Conservation (phyloP, 805 yeast species). For the Ogataea parapolymorpha region DNA sequence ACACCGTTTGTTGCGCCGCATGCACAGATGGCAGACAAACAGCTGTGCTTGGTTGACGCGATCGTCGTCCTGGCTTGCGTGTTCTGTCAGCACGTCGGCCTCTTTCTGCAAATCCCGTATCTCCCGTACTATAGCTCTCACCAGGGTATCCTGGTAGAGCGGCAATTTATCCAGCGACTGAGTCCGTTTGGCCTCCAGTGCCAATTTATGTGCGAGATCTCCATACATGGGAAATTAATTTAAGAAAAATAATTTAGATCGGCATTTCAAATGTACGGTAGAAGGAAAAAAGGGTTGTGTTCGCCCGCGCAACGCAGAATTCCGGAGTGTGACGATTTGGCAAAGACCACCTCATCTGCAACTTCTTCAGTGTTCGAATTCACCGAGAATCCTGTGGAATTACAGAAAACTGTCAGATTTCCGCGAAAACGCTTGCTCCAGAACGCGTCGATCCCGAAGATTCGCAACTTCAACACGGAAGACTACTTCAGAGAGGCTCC, state of each 20-base stretch:
- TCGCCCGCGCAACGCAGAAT: too few relatives aligned
- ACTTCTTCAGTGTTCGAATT: slow-evolving; percentile 8
- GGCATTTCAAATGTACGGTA: slow-evolving; percentile 1
- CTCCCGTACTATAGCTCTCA: slow-evolving; percentile 69
- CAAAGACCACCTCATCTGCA: too few relatives aligned
- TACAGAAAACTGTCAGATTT: neutral
- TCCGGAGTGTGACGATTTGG: too few relatives aligned
- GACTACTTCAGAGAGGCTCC: slow-evolving; percentile 21
- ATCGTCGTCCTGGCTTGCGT: slow-evolving; percentile 25
- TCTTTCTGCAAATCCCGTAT: slow-evolving; percentile 58
- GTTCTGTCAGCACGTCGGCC: slow-evolving; percentile 43
- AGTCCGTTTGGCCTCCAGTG: slow-evolving; percentile 80
- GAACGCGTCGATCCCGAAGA: slow-evolving; percentile 18
- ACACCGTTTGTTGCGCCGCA: slow-evolving; percentile 89
- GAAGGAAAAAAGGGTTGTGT: neutral
- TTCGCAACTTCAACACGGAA: slow-evolving; percentile 10
- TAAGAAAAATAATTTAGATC: neutral
- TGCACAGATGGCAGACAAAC: slow-evolving; percentile 68
- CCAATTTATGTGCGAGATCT: slow-evolving; percentile 78
- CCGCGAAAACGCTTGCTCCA: slow-evolving; percentile 9
- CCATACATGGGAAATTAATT: slow-evolving; percentile 71
- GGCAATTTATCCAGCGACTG: slow-evolving; percentile 63
- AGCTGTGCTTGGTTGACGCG: slow-evolving; percentile 58
- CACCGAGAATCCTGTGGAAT: slow-evolving; percentile 3
- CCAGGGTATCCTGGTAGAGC: slow-evolving; percentile 65